Evolutionary conservation across 2,329 filamentous ascomycete genomes (phyloP), one percentile per base, ranked within the genome.

Genomic region (Onygenales sp.): DNA sequence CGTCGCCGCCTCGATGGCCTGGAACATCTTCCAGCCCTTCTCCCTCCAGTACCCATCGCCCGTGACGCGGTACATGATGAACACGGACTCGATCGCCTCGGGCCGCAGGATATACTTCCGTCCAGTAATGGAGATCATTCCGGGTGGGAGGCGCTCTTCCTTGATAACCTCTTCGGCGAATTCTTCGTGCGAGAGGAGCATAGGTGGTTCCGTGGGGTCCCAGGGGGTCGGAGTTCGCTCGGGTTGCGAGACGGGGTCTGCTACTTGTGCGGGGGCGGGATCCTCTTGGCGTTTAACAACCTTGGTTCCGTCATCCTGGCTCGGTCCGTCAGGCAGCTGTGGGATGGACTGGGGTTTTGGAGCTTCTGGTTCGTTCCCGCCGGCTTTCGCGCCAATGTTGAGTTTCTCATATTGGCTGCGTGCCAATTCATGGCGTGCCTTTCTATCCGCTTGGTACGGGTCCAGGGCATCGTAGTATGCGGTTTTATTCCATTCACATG

Each of bases 11-110:
- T 86, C 76, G 49, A 93, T 82, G 17, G 85, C 77, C 58, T 83
- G 72, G 66, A 89, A 95, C 88, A 95, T 94, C 48, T 76, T 74
- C 90, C 90, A 95, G 14, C 88, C 91, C 58, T 86, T 85, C 33
- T 94, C 87, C 65, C 86, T 84, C 78, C 88, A 90, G 4, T 71
- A 68, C 1, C 78, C 70, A 58, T 93, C 86, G 49, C 88, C 90
- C 0, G 89, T 94, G 68, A 94, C 88, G 65, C 90, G 87, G 72
- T 93, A 93, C 77, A 94, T 86, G 72, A 91, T 87, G 78, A 89
- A 94, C 9, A 94, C 84, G 0, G 85, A 89, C 63, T 95, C 89
- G 61, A 95, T 90, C 1, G 87, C 88, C 73, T 95, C 89, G 31
- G 88, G 88, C 14, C 86, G 87, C 58, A 62, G 47, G 14, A 58